phyloP scores from a whole-genome alignment of 2,329 filamentous ascomycete species.

The Neofusicoccum ribis region DNA sequence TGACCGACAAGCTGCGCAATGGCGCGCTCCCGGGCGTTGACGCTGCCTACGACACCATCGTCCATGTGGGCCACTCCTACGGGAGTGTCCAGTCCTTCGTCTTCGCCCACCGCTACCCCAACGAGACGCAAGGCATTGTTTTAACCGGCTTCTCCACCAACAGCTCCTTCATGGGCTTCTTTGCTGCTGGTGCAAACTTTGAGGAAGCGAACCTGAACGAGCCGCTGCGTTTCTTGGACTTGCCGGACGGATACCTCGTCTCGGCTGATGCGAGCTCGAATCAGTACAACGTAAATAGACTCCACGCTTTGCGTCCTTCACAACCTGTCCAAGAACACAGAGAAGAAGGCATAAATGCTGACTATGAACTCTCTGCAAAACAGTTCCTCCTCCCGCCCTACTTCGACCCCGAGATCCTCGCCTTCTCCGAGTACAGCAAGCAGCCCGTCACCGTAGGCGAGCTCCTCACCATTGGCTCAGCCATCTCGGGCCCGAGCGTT shows the following conservation, averaged over 20 bases:
- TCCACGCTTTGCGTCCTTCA: too few species aligned
- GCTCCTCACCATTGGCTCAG: conserved; percentile 55
- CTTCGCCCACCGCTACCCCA: conserved; percentile 54
- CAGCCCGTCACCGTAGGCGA: conserved; percentile 61
- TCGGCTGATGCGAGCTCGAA: conserved; percentile 49
- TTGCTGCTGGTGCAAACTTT: conserved; percentile 51
- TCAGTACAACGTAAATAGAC: conserved; percentile 43
- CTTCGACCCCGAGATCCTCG: conserved; percentile 58
- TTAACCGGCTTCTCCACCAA: conserved; percentile 62
- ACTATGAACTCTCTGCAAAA: too few species aligned
- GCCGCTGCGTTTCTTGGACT: conserved; percentile 40
- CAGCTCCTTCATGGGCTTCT: conserved; percentile 43
- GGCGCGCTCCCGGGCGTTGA: conserved; percentile 48
- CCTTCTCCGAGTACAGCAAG: conserved; percentile 48
- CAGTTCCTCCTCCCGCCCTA: conserved; percentile 47
- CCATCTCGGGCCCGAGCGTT: conserved; percentile 28
- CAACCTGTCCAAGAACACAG: too few species aligned
- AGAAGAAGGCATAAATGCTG: too few species aligned
- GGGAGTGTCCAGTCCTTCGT: conserved; percentile 60
- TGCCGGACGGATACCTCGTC: conserved; percentile 56
- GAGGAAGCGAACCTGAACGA: conserved; percentile 47
- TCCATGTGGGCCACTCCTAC: conserved; percentile 66
- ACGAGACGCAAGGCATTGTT: conserved; percentile 58
- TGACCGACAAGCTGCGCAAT: conserved; percentile 53
- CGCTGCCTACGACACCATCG: conserved; percentile 44